Evolutionary conservation across 2,329 filamentous ascomycete species (phyloP).

Genomic region (Colletotrichum tanaceti): DNA sequence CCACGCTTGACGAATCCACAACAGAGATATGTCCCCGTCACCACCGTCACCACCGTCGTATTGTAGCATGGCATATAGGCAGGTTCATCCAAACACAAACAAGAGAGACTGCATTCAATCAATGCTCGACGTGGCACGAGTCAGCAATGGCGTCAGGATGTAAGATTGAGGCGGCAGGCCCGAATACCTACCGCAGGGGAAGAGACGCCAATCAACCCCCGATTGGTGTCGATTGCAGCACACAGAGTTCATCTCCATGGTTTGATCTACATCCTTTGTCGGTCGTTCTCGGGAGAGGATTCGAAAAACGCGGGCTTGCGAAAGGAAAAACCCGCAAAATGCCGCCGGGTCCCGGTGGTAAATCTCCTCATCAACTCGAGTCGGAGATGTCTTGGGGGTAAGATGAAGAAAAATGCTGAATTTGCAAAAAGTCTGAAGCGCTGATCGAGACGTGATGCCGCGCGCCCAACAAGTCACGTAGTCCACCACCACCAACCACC

Average conservation of each 20-base stretch:
- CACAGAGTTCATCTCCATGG: background rate
- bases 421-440: background rate
- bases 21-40: background rate
- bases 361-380: background rate
- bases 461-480: background rate
- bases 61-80: background rate
- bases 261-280: conserved; percentile 15
- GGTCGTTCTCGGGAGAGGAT: background rate
- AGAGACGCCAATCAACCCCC: background rate
- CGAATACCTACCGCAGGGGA: conserved; percentile 11
- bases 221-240: conserved; percentile 17
- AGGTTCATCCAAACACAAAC: conserved; percentile 11
- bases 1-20: background rate
- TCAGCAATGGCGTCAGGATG: conserved; percentile 20
- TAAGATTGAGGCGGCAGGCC: background rate
- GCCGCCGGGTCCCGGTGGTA: conserved; percentile 1
- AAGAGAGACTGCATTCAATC: conserved; percentile 11
- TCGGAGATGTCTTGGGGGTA: background rate
- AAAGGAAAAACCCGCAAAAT: conserved; percentile 1
- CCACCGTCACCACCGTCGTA: background rate
- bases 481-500: no score
- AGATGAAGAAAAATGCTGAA: no score
- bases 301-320: background rate
- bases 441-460: background rate
- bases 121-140: conserved; percentile 34